Conservation (phyloP, 352 stramenopile genomes). For the Saprolegnia parasitica region DNA sequence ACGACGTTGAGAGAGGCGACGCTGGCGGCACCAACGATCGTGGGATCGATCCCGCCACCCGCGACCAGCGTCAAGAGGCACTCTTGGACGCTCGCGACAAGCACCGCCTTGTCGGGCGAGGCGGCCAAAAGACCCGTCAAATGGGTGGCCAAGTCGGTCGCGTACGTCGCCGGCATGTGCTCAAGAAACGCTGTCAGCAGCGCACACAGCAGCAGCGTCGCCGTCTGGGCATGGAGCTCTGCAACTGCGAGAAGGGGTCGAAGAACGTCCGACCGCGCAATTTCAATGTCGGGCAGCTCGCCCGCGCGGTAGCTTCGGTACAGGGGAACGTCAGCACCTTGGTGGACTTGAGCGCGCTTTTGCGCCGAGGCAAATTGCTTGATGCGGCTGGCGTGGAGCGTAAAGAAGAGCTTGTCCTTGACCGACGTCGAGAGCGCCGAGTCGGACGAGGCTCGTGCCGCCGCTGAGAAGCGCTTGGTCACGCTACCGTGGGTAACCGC, state of each 20-base stretch:
- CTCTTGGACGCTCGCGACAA: slow-evolving; percentile 20
- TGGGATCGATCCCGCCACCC: slow-evolving; percentile 32
- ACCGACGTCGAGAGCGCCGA: neutral
- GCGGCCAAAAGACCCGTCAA: neutral
- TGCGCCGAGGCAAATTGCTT: slow-evolving; percentile 49
- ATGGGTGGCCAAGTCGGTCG: neutral
- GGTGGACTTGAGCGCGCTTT: slow-evolving; percentile 49
- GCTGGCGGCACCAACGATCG: slow-evolving; percentile 46
- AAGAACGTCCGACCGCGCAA: slow-evolving; percentile 60
- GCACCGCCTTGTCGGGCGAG: slow-evolving; percentile 8
- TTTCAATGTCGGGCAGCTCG: slow-evolving; percentile 78
- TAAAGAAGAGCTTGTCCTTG: slow-evolving; percentile 52
- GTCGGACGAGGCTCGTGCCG: neutral
- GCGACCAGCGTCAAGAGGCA: neutral
- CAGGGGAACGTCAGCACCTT: slow-evolving; percentile 56
- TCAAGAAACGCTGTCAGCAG: slow-evolving; percentile 46
- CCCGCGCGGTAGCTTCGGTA: slow-evolving; percentile 62
- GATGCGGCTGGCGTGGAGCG: slow-evolving; percentile 31
- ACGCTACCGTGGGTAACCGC: slow-evolving; percentile 22
- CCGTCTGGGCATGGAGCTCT: slow-evolving; percentile 43
- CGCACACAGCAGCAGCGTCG: slow-evolving; percentile 40
- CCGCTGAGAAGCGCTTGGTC: slow-evolving; percentile 30
- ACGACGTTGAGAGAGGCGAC: slow-evolving; percentile 55
- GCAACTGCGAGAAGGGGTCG: slow-evolving; percentile 61
- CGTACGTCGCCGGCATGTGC: slow-evolving; percentile 15